Base-by-base conservation (phyloP, 2,329 filamentous ascomycete genomes). In the Pseudonectria buxi region DNA sequence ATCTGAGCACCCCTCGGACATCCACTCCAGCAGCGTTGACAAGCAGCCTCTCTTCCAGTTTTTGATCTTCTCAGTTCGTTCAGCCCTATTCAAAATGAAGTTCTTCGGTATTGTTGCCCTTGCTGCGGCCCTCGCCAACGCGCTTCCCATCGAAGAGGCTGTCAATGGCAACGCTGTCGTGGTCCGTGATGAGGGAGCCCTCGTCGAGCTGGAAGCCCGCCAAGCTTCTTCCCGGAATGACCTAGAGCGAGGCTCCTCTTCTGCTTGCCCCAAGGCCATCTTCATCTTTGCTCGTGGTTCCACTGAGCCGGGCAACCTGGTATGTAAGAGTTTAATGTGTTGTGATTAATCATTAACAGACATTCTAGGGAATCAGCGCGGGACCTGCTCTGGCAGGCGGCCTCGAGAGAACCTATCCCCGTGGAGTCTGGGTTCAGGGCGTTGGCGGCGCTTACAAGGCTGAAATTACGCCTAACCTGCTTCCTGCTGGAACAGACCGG, bases 361-460 rank as follows among this genome's bases (percentile, higher is more conserved):
- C 25, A 12, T 27, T 24, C 12, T n/a, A 58, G 56, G 56, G 55
- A 10, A 26, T 29, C 14, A 51, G 43, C 26, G 46, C 51, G 1
- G 61, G 61, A 3, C 57, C 58, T 11, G 35, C 26, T 3, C 39
- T 61, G 10, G 58, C 51, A 6, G 39, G 42, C 10, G 54, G 41
- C 26, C 50, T 65, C 0, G 51, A 57, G 28, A 32, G 33, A 14
- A 36, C 39, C 18, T 58, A 55, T 24, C 51, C 54, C 30, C 28
- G 7, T 7, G 38, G 49, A 13, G 41, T 65, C 38, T 64, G 61
- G 61, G 58, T 68, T 14, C 67, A 71, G 43, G 68, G 68, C 11
- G 63, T 71, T 11, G 60, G 61, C 6, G 55, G 54, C 15, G 42
- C 54, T 2, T 71, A 71, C 49, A 49, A 37, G 2, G 65, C 64